Evolutionary conservation across 1,284 basidiomycete genomes (phyloP).

Genomic region (Cutaneotrichosporon arboriforme): DNA sequence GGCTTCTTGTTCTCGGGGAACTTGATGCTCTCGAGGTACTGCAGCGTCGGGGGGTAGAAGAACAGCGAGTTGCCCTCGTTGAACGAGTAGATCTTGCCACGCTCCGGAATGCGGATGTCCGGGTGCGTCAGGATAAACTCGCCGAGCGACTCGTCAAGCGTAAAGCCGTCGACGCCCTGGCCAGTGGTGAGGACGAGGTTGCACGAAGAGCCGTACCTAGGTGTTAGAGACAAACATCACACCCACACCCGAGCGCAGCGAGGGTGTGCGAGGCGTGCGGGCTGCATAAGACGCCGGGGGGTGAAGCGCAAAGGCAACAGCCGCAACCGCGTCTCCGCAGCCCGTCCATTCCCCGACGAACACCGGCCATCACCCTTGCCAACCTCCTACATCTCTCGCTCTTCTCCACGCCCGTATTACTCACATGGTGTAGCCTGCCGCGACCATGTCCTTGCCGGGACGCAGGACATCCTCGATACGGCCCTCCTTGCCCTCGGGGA

Average conservation of each 20-base stretch:
- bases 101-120: slow-evolving; percentile 84
- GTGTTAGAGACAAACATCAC: neutral
- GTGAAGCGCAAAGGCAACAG: no score
- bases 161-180: slow-evolving; percentile 96
- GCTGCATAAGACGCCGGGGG: no score
- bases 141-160: slow-evolving; percentile 88
- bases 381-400: no score
- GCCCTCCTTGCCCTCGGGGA: slow-evolving; percentile 69
- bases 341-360: no score
- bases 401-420: no score
- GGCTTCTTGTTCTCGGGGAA: slow-evolving; percentile 67
- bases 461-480: slow-evolving; percentile 80
- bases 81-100: slow-evolving; percentile 99
- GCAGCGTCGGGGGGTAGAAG: slow-evolving; percentile 78
- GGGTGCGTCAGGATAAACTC: slow-evolving; percentile 99
- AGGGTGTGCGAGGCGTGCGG: no score
- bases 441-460: slow-evolving; percentile 95
- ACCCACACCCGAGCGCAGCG: neutral
- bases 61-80: slow-evolving; percentile 97
- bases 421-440: slow-evolving; percentile 92
- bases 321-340: no score
- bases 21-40: slow-evolving; percentile 95
- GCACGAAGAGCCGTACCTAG: slow-evolving; percentile 94
- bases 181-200: slow-evolving; percentile 96
- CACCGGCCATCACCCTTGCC: no score